Percentiles rank a stretch among this genome's conserved stretches.
These are phyloP conservation scores for Thermothelomyces thermophilus DNA, from an alignment of 2,329 filamentous ascomycete species.

Conservation along the genomic window DNA sequence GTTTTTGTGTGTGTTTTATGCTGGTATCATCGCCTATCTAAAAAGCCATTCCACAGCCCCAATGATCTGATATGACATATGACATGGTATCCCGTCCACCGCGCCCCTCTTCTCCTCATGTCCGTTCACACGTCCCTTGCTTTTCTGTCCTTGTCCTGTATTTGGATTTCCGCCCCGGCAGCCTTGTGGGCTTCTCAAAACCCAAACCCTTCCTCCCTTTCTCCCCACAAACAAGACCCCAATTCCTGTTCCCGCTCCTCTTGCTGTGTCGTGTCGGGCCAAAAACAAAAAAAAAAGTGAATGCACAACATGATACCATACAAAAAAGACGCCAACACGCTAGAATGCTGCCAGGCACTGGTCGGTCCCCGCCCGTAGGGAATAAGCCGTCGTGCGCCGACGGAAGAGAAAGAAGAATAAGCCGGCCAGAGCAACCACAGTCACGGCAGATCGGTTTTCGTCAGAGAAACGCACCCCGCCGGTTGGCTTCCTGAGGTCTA, in stretches of 20 bases:
- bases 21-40: slow-evolving; percentile 6
- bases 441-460: not conserved
- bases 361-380: no score
- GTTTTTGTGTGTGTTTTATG: not conserved
- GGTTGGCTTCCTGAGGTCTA: not conserved
- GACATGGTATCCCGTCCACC: not conserved
- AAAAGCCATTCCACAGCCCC: not conserved
- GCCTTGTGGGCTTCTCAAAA: no score
- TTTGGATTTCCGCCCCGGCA: no score
- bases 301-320: not conserved
- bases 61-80: not conserved
- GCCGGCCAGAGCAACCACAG: not conserved
- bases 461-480: not conserved
- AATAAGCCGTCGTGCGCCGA: no score
- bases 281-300: not conserved
- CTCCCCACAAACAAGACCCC: not conserved
- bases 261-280: not conserved
- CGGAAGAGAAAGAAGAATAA: no score
- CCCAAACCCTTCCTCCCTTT: not conserved
- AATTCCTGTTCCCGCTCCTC: not conserved
- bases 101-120: not conserved
- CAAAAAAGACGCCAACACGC: not conserved
- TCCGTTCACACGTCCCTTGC: not conserved
- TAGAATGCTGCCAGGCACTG: no score
- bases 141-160: not conserved